A percentile compares a stretch with the other conserved stretches of the same genome.
These are phyloP conservation scores for Helichrysum umbraculigerum DNA, from an alignment of 129 eudicot genomes.

Conservation along the genomic window DNA sequence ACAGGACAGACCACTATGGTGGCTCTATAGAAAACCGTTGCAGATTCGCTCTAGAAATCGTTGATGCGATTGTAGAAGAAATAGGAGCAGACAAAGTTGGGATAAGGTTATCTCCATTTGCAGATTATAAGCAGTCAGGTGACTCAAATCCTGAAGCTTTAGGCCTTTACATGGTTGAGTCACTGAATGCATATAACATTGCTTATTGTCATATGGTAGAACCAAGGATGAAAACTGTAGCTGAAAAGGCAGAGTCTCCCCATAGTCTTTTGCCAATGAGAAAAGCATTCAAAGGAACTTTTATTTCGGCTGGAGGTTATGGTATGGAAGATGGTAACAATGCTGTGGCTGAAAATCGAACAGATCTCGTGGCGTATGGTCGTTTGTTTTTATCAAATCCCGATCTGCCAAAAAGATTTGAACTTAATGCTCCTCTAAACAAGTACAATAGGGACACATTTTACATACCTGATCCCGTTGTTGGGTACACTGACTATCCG, in stretches of 20 bases:
- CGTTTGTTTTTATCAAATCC: constrained; percentile 39
- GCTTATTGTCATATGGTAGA: constrained; percentile 34
- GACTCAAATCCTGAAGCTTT: constrained; percentile 48
- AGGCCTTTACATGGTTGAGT: constrained; percentile 38
- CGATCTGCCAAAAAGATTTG: constrained; percentile 35
- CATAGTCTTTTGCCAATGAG: constrained; percentile 33
- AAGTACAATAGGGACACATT: constrained; percentile 31
- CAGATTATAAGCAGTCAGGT: constrained; percentile 25
- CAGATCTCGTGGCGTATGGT: constrained; percentile 44
- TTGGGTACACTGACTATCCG: constrained; percentile 42
- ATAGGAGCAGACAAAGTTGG: constrained; percentile 42
- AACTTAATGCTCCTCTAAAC: constrained; percentile 35
- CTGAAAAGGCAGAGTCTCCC: constrained; percentile 8
- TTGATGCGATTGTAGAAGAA: constrained; percentile 32
- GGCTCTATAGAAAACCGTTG: constrained; percentile 47
- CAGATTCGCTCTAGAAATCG: constrained; percentile 38
- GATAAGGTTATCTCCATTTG: constrained; percentile 38
- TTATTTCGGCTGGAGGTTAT: constrained; percentile 36
- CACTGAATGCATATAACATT: constrained; percentile 24
- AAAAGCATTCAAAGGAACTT: constrained; percentile 39
- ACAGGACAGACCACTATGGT: constrained; percentile 42
- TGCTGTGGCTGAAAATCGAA: constrained; percentile 24
- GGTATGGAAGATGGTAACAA: constrained; percentile 40
- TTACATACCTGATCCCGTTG: constrained; percentile 29
- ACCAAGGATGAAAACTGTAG: constrained; percentile 34